These are phyloP conservation scores for Pseudogymnoascus sp. DNA, from an alignment of 2,329 filamentous ascomycete species.

Conservation along the genomic window DNA sequence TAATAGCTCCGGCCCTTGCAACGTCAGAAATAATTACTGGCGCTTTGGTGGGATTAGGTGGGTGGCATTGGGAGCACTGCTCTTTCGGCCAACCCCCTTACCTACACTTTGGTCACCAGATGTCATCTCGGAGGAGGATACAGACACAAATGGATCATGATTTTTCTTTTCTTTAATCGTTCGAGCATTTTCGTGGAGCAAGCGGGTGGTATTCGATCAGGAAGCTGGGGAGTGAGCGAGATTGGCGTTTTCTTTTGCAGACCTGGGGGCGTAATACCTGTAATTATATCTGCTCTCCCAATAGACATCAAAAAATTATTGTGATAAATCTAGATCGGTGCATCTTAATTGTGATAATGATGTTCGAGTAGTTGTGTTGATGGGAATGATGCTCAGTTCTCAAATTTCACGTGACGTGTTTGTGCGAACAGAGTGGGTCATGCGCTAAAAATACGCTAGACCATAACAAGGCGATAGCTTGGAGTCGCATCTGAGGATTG, in stretches of 20 bases:
- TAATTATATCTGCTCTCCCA: conserved; percentile 7
- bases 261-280: conserved; percentile 6
- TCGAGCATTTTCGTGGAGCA: conserved; percentile 5
- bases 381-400: neutral
- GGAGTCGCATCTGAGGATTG: conserved; percentile 5
- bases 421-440: neutral
- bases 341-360: neutral
- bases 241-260: conserved; percentile 8
- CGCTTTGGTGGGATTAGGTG: neutral
- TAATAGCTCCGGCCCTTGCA: conserved; percentile 1
- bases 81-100: neutral
- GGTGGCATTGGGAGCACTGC: conserved; percentile 4
- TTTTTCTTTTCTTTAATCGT: conserved; percentile 2
- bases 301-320: conserved; percentile 4
- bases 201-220: conserved; percentile 1
- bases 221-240: conserved; percentile 3
- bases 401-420: neutral
- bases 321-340: neutral
- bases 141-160: neutral
- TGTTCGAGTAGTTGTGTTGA: neutral
- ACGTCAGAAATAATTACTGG: conserved; percentile 3
- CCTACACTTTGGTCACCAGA: neutral
- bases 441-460: neutral
- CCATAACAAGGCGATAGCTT: conserved; percentile 5
- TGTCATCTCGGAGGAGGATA: neutral